Base-by-base conservation (phyloP, 371 early-diverging fungal genomes). In the Rhizopus arrhizus region DNA sequence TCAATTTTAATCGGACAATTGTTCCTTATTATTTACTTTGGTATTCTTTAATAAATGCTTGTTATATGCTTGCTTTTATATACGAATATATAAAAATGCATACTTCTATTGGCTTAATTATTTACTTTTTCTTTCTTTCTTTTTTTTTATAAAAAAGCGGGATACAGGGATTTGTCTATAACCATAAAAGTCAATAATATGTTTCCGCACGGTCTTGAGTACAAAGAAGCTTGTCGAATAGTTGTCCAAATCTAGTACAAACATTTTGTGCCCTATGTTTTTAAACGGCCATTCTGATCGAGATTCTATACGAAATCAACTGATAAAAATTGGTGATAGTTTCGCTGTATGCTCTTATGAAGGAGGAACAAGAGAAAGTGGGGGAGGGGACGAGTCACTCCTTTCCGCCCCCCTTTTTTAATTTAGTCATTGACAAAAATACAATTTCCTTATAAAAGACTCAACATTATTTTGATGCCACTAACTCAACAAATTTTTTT, bases 171-270 rank as follows among this genome's bases (percentile, higher is more conserved):
- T 10, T 16, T 48, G 12, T 48, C 7, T 7, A 48, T 48, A 8
- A 28, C 48, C 31, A 48, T 48, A 48, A 48, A 48, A 29, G 48
- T 48, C 22, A 48, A 48, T 28, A 7, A 48, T 48, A 5, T 15
- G 4, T 29, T 12, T 29, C 12, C 29, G 48, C 48, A 48, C 48
- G 48, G 48, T 48, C 48, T 8, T 48, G 22, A 48, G 29, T 29
- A 29, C 43, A 43, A 15, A 22, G 22, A 38, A 38, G 13, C 40
- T 38, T 38, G 40, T 38, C 40, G 40, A 13, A 38, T 43, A 11
- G 6, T 43, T 43, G 43, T 15, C 43, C 15, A 43, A 43, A 43
- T 3, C 6, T 43, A 6, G 15, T 43, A 43, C 15, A 43, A 43
- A n/a, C 15, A 15, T 43, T 43, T n/a, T 15, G 11, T n/a, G 6